Evolutionary conservation across 148 eudicot species (phyloP).

Genomic region (Bassia scoparia): DNA sequence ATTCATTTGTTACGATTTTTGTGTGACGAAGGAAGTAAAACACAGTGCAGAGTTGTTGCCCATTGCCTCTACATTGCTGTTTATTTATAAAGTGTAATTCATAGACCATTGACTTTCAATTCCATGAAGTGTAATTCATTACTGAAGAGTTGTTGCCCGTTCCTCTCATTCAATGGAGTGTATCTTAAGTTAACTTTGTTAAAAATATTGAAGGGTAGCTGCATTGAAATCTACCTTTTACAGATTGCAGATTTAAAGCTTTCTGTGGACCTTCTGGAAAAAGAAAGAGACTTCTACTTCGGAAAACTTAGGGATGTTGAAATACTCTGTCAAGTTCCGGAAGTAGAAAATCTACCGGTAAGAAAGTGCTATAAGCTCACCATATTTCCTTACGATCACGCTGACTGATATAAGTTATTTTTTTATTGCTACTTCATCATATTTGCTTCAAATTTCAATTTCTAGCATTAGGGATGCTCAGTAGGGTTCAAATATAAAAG

Average conservation of each 20-base stretch:
- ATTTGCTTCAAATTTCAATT: background rate
- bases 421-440: background rate
- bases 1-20: no score
- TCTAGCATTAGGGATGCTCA: background rate
- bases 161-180: no score
- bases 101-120: no score
- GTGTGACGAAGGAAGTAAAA: no score
- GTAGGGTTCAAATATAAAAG: background rate
- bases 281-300: slow-evolving; percentile 88
- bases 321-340: slow-evolving; percentile 71
- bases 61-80: no score
- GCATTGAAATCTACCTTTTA: background rate
- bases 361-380: slow-evolving; percentile 18
- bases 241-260: slow-evolving; percentile 79
- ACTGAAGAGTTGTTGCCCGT: no score
- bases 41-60: no score
- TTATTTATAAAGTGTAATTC: no score
- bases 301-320: slow-evolving; percentile 80
- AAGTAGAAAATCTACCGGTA: slow-evolving; percentile 61
- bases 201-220: background rate
- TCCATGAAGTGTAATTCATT: no score
- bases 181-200: background rate
- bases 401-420: background rate
- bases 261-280: slow-evolving; percentile 71
- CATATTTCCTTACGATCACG: background rate